Conservation (phyloP, 164 flowering plant species). For the Magnolia changhungtana region DNA sequence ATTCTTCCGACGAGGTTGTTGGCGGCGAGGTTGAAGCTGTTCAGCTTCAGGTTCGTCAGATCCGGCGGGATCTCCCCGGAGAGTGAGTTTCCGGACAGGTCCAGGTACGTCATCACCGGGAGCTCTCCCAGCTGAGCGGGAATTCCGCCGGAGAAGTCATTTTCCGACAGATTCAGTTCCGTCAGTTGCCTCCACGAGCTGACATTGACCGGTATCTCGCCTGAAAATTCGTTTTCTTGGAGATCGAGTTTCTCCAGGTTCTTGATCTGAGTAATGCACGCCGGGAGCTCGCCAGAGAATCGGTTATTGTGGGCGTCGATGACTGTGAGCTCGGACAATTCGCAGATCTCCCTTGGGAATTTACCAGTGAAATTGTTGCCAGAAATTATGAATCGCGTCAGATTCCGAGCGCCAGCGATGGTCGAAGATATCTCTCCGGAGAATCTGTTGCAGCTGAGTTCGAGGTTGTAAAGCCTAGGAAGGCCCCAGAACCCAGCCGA, state of each 20-base stretch:
- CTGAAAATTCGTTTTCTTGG: constrained; percentile 48
- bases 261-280: constrained; percentile 41
- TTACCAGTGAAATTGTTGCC: constrained; percentile 53
- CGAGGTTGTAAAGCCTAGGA: constrained; percentile 25
- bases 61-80: constrained; percentile 59
- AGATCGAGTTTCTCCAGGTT: constrained; percentile 40
- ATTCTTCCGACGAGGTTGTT: constrained; percentile 47
- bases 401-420: constrained; percentile 28
- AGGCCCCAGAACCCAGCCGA: constrained; percentile 52
- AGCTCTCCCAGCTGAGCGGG: constrained; percentile 44
- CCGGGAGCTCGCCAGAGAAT: constrained; percentile 55
- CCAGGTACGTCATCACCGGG: constrained; percentile 45
- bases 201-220: constrained; percentile 44
- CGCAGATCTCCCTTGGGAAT: constrained; percentile 44
- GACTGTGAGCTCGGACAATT: constrained; percentile 15
- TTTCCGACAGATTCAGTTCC: constrained; percentile 50
- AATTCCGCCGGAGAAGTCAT: constrained; percentile 51
- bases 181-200: constrained; percentile 38
- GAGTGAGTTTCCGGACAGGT: constrained; percentile 52
- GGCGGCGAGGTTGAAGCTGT: constrained; percentile 41
- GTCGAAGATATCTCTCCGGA: constrained; percentile 44
- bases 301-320: constrained; percentile 40
- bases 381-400: constrained; percentile 32
- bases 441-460: constrained; percentile 41
- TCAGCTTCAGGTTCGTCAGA: constrained; percentile 34